Conservation (phyloP, 768 basidiomycete genomes). For the Serendipita sp. region DNA sequence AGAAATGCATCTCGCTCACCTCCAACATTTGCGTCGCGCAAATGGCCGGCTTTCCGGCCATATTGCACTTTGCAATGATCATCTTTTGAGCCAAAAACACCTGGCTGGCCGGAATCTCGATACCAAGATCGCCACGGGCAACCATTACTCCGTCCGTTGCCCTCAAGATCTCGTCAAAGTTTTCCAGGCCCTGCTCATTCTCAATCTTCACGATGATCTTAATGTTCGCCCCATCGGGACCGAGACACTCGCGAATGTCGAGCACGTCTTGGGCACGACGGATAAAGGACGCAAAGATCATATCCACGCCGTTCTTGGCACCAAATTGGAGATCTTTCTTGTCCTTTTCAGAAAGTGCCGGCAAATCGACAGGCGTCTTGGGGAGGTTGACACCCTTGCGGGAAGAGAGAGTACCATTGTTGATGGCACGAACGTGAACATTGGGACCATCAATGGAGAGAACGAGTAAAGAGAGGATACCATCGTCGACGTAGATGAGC, state of each 20-base stretch:
- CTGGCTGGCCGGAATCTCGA: conserved; percentile 98
- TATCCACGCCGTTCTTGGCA: conserved; percentile 95
- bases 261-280: conserved; percentile 85
- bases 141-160: conserved; percentile 99
- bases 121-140: conserved; percentile 96
- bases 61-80: conserved; percentile 99
- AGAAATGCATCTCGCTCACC: conserved; percentile 25
- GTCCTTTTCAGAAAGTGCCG: conserved; percentile 95
- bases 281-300: conserved; percentile 99
- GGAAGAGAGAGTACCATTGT: conserved; percentile 84
- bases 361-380: conserved; percentile 93
- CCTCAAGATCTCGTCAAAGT: conserved; percentile 95
- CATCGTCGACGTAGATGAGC: conserved; percentile 94
- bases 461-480: conserved; percentile 87
- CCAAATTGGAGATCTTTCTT: conserved; percentile 89
- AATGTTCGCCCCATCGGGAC: conserved; percentile 86
- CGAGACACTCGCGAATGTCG: conserved; percentile 86
- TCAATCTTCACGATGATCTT: conserved; percentile 99
- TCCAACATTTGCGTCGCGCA: conserved; percentile 99
- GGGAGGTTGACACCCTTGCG: conserved; percentile 99
- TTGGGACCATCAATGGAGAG: conserved; percentile 69
- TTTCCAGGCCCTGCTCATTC: conserved; percentile 96
- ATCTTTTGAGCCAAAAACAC: conserved; percentile 99
- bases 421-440: conserved; percentile 71
- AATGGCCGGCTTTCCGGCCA: conserved; percentile 93